Evolutionary conservation across 352 stramenopile species (phyloP), one percentile per base, ranked within the genome.

Genomic region (Phytophthora palmivora): DNA sequence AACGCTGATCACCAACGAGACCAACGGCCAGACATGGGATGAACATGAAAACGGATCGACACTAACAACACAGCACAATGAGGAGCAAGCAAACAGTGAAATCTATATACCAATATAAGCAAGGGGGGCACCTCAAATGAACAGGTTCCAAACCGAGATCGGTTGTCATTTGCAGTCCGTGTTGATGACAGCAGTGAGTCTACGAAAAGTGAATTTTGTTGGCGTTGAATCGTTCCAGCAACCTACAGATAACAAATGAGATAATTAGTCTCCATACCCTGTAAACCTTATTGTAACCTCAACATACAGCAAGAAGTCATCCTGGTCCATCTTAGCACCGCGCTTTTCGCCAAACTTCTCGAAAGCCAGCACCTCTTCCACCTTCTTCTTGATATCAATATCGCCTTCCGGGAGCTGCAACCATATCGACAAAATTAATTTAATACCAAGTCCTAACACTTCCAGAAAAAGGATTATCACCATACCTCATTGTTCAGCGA

Each of bases 201-300:
- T 77, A 93, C 6, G 90, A 96, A 82, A 99, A 99, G 74, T 99
- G 96, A 63, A 99, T 97, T 46, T 97, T 95, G 56, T 89, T 94
- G 18, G 89, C 79, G 65, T 99, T 98, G 76, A 99, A 99, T 48
- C 97, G 92, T 43, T 95, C 88, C 18, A 99, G 82, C 26, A 99
- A 58, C 16, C 84, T 94, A 52, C 19, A 71, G 12, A 43, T 48
- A n/a, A 61, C 10, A 32, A 67, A 36, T 11, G 11, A 43, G 4
- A 41, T 2, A 51, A 36, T 63, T 26, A 43, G 19, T 24, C 18
- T 42, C 33, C n/a, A 4, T 14, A 2, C n/a, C 4, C 41, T 34
- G 9, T 50, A 36, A 30, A 37, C 15, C 30, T 4, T 2, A 45
- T 24, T 10, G 32, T 6, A 22, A 39, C 37, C 11, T 2, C 11